Evolutionary conservation across 495 filamentous ascomycete species (phyloP), one percentile per base, ranked within the genome.

Genomic region (Darksidea phi): DNA sequence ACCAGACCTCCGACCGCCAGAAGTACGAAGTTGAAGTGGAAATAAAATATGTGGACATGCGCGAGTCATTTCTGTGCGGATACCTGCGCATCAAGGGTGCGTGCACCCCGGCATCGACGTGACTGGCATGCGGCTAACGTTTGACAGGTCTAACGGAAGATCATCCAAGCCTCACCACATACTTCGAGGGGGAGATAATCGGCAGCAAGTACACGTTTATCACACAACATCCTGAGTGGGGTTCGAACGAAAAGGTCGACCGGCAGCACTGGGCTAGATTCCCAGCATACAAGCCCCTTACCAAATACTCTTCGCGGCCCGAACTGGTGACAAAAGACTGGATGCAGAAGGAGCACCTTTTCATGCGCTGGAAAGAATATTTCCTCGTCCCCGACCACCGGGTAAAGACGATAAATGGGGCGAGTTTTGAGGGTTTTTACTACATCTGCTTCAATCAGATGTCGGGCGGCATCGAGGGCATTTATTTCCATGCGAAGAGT

Each of bases 281-380:
- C 74, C 80, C 84, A 0, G 85, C 91, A 0, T 97, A 91, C 82
- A 82, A 86, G 54, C 90, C 89, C 6, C 82, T 91, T 46, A 82
- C 83, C 18, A 85, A 85, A 68, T 88, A 88, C 66, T 87, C 89
- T 13, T 89, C 86, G 62, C 86, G 86, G 66, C 81, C 83, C n/a
- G 87, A 93, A 69, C 84, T 90, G 64, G 85, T 82, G 20, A 83
- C 83, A 63, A 82, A 84, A 59, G 82, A 86, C 63, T 84, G 80
- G 67, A 77, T 79, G 36, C 87, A 95, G 71, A 80, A 85, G 54
- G 92, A 97, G 66, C 86, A 97, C 71, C 86, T 99, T 18, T 99
- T 97, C 72, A 99, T 99, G 95, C 84, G 95, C 49, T 99, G 95
- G 95, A 99, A 99, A 72, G 95, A 99, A 73, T 89, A 95, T 66